phyloP scores from a whole-genome alignment of 257 asterid genomes.

The Gentiana straminea region DNA sequence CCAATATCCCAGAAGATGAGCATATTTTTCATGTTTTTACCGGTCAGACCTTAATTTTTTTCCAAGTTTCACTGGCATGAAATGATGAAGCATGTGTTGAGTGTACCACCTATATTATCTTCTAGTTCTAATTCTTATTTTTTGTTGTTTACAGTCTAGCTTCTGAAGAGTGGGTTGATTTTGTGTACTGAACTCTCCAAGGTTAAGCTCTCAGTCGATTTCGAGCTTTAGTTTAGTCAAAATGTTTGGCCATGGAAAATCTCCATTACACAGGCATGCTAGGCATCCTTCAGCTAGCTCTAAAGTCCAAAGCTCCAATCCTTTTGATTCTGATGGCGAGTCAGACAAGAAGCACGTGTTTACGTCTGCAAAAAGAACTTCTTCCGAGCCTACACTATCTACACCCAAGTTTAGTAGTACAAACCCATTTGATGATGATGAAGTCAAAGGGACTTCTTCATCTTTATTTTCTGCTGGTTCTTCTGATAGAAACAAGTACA shows the following conservation, averaged over 20 bases:
- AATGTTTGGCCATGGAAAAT: constrained; percentile 62
- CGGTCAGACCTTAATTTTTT: too few species aligned
- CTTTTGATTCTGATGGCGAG: constrained; percentile 71
- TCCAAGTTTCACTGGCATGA: too few species aligned
- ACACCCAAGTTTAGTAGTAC: constrained; percentile 23
- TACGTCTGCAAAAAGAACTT: constrained; percentile 39
- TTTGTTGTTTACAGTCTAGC: constrained; percentile 4
- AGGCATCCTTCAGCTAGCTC: constrained; percentile 33
- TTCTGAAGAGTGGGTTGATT: constrained; percentile 1
- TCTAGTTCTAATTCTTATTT: too few species aligned
- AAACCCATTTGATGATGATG: constrained; percentile 67
- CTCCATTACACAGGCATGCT: constrained; percentile 40
- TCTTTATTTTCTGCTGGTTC: constrained; percentile 27
- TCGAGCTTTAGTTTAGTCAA: constrained; percentile 13
- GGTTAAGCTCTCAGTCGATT: constrained; percentile 8
- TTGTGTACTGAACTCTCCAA: constrained; percentile 9
- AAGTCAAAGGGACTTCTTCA: constrained; percentile 29
- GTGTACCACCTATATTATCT: too few species aligned
- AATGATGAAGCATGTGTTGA: too few species aligned
- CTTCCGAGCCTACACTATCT: constrained; percentile 48
- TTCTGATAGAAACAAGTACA: constrained; percentile 48
- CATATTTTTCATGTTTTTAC: too few species aligned
- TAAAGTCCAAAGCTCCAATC: constrained; percentile 32
- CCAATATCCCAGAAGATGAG: too few species aligned
- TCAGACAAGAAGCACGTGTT: constrained; percentile 39